Percentiles rank a stretch among this genome's conserved stretches.
Conservation (phyloP, 2,329 filamentous ascomycete species). For the Diaporthe amygdali region DNA sequence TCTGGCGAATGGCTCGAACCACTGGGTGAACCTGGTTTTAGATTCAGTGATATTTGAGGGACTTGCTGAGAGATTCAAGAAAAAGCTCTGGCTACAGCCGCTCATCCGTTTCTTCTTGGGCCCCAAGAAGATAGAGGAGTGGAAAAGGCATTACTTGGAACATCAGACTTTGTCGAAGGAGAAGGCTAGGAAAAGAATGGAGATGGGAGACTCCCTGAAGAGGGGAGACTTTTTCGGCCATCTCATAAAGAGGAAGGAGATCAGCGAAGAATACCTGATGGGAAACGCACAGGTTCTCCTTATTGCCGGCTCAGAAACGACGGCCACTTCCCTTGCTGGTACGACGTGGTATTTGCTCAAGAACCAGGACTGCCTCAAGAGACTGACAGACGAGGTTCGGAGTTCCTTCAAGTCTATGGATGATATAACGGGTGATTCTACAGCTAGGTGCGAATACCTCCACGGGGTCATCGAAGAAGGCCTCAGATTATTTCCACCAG, state of each 20-base stretch:
- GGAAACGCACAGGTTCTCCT: conserved; percentile 17
- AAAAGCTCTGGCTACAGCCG: not conserved
- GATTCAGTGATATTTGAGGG: not conserved
- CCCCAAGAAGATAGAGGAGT: not conserved
- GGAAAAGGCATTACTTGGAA: not conserved
- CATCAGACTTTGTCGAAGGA: not conserved
- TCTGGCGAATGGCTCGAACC: conserved; percentile 22
- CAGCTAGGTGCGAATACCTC: conserved; percentile 11
- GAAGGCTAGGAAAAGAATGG: conserved; percentile 14
- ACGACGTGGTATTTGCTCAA: conserved; percentile 29
- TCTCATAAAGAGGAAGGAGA: conserved; percentile 18
- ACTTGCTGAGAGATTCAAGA: not conserved
- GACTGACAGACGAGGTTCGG: conserved; percentile 45
- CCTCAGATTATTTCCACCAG: conserved; percentile 17
- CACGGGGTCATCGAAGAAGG: conserved; percentile 15
- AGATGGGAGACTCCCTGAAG: not conserved
- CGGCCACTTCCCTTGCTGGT: conserved; percentile 22
- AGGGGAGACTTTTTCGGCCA: conserved; percentile 21
- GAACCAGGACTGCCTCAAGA: conserved; percentile 33
- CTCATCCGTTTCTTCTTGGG: not conserved
- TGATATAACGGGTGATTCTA: conserved; percentile 39
- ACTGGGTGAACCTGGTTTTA: conserved; percentile 17
- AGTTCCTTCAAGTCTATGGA: conserved; percentile 38
- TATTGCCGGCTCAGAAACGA: conserved; percentile 26
- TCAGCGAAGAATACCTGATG: not conserved